Conservation (phyloP, 371 early-diverging fungal species). For the Apophysomyces variabilis region DNA sequence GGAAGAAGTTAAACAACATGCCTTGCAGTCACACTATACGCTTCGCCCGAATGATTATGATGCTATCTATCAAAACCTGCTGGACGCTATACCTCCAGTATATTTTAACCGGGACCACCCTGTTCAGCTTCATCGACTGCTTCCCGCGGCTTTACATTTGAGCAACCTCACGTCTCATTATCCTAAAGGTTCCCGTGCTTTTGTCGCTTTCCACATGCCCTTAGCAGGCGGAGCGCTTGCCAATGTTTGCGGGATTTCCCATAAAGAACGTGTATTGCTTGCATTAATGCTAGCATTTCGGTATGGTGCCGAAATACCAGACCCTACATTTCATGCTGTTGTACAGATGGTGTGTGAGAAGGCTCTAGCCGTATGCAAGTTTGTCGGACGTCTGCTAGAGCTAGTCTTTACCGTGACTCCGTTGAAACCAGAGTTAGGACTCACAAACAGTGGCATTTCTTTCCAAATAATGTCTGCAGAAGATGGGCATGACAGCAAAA, state of each 20-base stretch:
- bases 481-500: not conserved
- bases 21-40: constrained; percentile 27
- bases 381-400: constrained; percentile 35
- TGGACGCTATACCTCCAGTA: constrained; percentile 30
- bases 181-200: constrained; percentile 55
- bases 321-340: constrained; percentile 27
- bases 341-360: constrained; percentile 27
- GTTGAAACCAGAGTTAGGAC: constrained; percentile 27
- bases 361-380: constrained; percentile 31
- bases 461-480: not conserved
- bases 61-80: constrained; percentile 25
- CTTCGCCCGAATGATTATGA: constrained; percentile 26
- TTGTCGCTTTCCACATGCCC: constrained; percentile 53
- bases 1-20: constrained; percentile 44
- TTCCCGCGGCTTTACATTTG: constrained; percentile 46
- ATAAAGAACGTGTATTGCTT: constrained; percentile 51
- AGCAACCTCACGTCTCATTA: constrained; percentile 49
- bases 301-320: constrained; percentile 46
- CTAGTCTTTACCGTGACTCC: constrained; percentile 34
- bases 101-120: constrained; percentile 26
- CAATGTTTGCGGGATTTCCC: constrained; percentile 51
- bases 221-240: constrained; percentile 54
- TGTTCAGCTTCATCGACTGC: constrained; percentile 39
- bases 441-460: constrained; percentile 21
- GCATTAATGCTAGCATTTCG: constrained; percentile 52